Evolutionary conservation across 2,329 filamentous ascomycete genomes (phyloP).

Genomic region (Exophiala sideris): DNA sequence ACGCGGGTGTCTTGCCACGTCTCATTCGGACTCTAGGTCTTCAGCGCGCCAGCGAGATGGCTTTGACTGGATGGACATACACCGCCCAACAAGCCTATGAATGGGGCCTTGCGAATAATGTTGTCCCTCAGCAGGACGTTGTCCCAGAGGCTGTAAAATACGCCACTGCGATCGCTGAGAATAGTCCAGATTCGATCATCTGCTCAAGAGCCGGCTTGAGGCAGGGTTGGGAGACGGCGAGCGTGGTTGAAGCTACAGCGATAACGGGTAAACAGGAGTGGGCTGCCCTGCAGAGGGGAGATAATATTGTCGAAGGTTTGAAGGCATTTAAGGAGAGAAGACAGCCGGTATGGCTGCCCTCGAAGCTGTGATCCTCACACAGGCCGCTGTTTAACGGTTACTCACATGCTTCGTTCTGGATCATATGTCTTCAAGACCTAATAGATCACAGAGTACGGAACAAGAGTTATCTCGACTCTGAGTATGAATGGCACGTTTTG

Average conservation of each 20-base stretch:
- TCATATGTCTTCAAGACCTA: too few species aligned
- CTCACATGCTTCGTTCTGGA: too few species aligned
- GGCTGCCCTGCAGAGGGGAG: slow-evolving; percentile 29
- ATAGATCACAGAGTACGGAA: too few species aligned
- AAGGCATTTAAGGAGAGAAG: slow-evolving; percentile 73
- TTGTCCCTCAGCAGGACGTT: background rate
- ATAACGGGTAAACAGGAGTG: slow-evolving; percentile 28
- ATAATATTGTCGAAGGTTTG: slow-evolving; percentile 74
- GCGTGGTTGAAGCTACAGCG: slow-evolving; percentile 60
- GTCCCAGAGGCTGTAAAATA: slow-evolving; percentile 51
- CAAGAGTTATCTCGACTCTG: too few species aligned
- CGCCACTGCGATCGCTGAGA: slow-evolving; percentile 60
- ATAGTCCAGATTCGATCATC: slow-evolving; percentile 71
- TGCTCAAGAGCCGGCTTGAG: slow-evolving; percentile 67
- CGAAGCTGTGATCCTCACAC: slow-evolving; percentile 37
- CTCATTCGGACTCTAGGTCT: slow-evolving; percentile 63
- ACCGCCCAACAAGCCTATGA: slow-evolving; percentile 55
- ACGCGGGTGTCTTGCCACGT: slow-evolving; percentile 67
- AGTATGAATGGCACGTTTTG: too few species aligned
- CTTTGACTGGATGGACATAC: slow-evolving; percentile 61
- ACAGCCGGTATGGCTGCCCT: slow-evolving; percentile 61
- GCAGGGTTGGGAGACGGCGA: slow-evolving; percentile 67
- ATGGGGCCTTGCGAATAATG: slow-evolving; percentile 64
- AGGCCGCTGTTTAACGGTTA: too few species aligned
- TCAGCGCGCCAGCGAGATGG: slow-evolving; percentile 68